Evolutionary conservation across 495 filamentous ascomycete species (phyloP), one percentile per base, ranked within the genome.

Genomic region (Trichoderma parareesei): DNA sequence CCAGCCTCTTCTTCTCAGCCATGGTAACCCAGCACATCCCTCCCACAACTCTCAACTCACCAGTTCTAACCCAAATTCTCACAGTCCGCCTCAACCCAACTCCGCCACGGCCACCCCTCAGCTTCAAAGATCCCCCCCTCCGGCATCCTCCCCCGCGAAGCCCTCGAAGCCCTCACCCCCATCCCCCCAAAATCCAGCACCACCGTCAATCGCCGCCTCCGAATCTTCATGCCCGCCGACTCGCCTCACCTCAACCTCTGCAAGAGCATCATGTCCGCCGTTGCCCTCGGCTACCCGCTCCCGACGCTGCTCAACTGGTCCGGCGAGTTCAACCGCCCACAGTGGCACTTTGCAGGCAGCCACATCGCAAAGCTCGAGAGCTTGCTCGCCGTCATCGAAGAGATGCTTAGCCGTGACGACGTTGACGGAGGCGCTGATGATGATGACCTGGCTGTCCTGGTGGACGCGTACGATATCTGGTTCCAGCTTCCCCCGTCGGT

Each of bases 391-490:
- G 61, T 48, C n/a, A 63, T 63, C n/a, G 61, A 63, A 7, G 61
- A 63, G n/a, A 14, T 63, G 16, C 43, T 63, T 8, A 6, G 8
- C 6, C 37, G 20, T 7, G 20, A 4, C 7, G 53, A 57, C 7
- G 1, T 57, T 18, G 53, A 57, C 16, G 40, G 33, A 0, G 61
- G 43, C 16, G 61, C 61, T 0, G 40, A 63, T 41, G 65, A 66
- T 0, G 41, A 66, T 18, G 65, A 66, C 43, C 59, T 66, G 3
- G 65, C 59, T 7, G 60, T 66, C 35, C 42, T 66, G 5, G 65
- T 66, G 33, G 65, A 66, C 35, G 65, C 53, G 5, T 66, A 65
- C n/a, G 63, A 65, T 44, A 57, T 65, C 13, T 59, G 46, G 38
- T 43, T 65, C 5, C 63, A 65, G 13, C 49, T 65, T 11, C 63